Conservation (phyloP, 306 rosid genomes). For the Cicer bijugum region DNA sequence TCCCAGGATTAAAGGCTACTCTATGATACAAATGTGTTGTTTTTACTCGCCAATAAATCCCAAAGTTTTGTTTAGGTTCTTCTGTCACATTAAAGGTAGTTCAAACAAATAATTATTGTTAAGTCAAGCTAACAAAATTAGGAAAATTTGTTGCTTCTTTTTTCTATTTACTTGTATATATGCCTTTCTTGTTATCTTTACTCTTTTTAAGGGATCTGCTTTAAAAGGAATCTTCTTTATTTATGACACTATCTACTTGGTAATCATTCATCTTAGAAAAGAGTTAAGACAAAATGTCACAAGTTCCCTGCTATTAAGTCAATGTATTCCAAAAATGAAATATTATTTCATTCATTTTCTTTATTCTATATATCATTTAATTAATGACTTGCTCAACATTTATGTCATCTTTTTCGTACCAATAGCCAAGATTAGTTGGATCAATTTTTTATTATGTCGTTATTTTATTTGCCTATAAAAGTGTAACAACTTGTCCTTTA, state of each 20-base stretch:
- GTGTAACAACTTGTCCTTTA: constrained; percentile 23
- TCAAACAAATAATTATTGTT: constrained; percentile 25
- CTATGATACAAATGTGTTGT: constrained; percentile 34
- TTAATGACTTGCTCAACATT: constrained; percentile 10
- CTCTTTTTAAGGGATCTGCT: constrained; percentile 17
- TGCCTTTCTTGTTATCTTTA: constrained; percentile 26
- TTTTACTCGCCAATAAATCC: constrained; percentile 25
- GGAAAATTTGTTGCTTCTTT: constrained; percentile 8
- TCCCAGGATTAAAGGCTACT: constrained; percentile 39
- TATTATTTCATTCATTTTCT: constrained; percentile 1
- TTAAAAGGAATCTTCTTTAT: constrained; percentile 25
- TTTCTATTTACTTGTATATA: constrained; percentile 24
- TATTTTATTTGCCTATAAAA: constrained; percentile 23
- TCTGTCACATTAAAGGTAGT: constrained; percentile 34
- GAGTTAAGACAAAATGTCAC: constrained; percentile 33
- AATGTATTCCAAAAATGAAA: constrained; percentile 28
- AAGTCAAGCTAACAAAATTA: constrained; percentile 38
- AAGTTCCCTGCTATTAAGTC: constrained; percentile 13
- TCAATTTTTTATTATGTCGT: not conserved
- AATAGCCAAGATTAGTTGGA: constrained; percentile 24
- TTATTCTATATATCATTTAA: constrained; percentile 24
- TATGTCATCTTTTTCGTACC: constrained; percentile 11
- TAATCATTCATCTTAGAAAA: constrained; percentile 27
- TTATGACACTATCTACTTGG: constrained; percentile 21
- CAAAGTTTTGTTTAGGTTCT: constrained; percentile 8